phyloP scores from a whole-genome alignment of 345 rosid species.

The Punica granatum region DNA sequence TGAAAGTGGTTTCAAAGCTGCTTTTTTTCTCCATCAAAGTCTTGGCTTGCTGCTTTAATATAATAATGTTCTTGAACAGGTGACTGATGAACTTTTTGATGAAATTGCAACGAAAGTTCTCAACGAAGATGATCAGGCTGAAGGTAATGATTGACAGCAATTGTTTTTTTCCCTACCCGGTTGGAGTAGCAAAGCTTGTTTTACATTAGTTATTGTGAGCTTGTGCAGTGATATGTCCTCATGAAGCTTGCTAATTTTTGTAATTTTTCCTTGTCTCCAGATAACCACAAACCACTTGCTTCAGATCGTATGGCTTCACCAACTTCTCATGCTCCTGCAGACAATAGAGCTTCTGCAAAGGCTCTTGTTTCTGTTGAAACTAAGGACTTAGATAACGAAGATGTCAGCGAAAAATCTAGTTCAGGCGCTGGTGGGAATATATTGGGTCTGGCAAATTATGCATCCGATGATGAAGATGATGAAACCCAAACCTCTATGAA shows the following conservation, averaged over 20 bases:
- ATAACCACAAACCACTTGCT: slow-evolving; percentile 21
- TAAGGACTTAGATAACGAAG: slow-evolving; percentile 28
- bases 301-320: slow-evolving; percentile 35
- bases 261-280: slow-evolving; percentile 27
- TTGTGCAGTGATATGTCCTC: slow-evolving; percentile 3
- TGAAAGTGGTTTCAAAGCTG: slow-evolving; percentile 22
- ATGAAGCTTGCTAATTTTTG: neutral
- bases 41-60: slow-evolving; percentile 13
- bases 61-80: slow-evolving; percentile 38
- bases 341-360: slow-evolving; percentile 45
- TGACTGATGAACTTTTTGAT: slow-evolving; percentile 87
- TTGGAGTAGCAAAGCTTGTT: slow-evolving; percentile 2
- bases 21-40: slow-evolving; percentile 9
- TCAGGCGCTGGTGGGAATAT: slow-evolving; percentile 61
- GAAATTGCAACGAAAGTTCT: slow-evolving; percentile 94
- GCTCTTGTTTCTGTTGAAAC: slow-evolving; percentile 37
- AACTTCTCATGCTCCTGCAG: slow-evolving; percentile 24
- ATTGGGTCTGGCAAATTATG: slow-evolving; percentile 89
- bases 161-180: neutral
- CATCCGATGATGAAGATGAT: slow-evolving; percentile 69
- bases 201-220: slow-evolving; percentile 4
- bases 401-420: slow-evolving; percentile 40
- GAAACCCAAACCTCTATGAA: slow-evolving; percentile 33
- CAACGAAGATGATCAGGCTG: slow-evolving; percentile 56
- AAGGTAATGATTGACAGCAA: slow-evolving; percentile 37